These are phyloP conservation scores for Lipomyces sp. DNA, from an alignment of 805 yeast species.

Conservation along the genomic window DNA sequence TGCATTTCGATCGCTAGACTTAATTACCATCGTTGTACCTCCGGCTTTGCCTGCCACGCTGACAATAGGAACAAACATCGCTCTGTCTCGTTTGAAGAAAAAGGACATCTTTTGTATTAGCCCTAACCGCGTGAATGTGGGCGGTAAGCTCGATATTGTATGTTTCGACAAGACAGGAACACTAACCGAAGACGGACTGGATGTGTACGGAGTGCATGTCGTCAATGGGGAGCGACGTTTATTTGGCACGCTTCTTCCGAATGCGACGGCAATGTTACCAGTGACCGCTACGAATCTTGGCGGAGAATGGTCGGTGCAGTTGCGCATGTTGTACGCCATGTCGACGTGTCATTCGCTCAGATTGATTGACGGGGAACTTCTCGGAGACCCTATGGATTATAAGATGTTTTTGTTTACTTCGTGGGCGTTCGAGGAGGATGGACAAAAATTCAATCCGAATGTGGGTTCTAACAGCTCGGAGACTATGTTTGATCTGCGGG, in stretches of 20 bases:
- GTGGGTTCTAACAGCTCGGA: background rate
- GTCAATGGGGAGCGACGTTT: conserved; percentile 25
- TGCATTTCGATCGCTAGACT: conserved; percentile 84
- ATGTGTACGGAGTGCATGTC: conserved; percentile 65
- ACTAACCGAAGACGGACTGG: conserved; percentile 92
- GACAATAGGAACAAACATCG: conserved; percentile 94
- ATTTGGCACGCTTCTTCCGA: conserved; percentile 9
- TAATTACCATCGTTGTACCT: conserved; percentile 95
- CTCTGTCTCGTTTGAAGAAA: conserved; percentile 68
- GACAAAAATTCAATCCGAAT: conserved; percentile 39
- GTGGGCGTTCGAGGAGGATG: conserved; percentile 73
- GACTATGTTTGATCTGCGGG: conserved; percentile 37
- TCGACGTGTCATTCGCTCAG: conserved; percentile 86
- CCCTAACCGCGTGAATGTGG: conserved; percentile 92
- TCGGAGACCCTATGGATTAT: conserved; percentile 91
- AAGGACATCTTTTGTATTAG: conserved; percentile 81
- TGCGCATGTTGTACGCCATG: conserved; percentile 48
- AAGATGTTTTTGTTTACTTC: conserved; percentile 90
- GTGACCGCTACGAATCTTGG: conserved; percentile 3
- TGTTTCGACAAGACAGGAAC: conserved; percentile 99
- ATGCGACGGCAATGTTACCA: conserved; percentile 14
- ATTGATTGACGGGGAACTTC: conserved; percentile 67
- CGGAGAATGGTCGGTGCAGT: conserved; percentile 9
- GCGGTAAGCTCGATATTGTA: conserved; percentile 85
- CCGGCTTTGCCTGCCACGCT: conserved; percentile 98